Evolutionary conservation across 371 early-diverging fungal species (phyloP), one percentile per base, ranked within the genome.

Genomic region (Syncephalis plumigaleata): DNA sequence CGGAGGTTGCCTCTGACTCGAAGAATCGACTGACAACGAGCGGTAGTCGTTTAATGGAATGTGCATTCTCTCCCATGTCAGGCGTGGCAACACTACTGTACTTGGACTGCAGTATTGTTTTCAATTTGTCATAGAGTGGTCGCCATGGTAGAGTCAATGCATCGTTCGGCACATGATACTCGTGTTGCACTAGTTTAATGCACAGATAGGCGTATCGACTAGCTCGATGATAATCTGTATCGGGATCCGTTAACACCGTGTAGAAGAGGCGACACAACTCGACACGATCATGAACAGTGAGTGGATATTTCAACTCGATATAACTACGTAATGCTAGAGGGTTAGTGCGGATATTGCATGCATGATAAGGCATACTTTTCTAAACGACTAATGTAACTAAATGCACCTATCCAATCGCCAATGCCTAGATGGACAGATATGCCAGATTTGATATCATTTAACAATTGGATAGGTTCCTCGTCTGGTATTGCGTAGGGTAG

Each of bases 101-200:
- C 52, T 75, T 75, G 40, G 77, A 75, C 55, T 73, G 73, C 27
- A 72, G 51, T 18, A 61, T 55, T 37, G 53, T 48, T 15, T 67
- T 57, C 27, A 79, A 60, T 44, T 71, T 42, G 8, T 77, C 64
- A 57, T 76, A 84, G 18, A 83, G 49, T 13, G 79, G 79, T 23
- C 72, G 55, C 87, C 87, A 87, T 16, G 71, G 70, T 17, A 85
- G 57, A 20, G 63, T 51, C 11, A 81, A 50, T 50, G 71, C 73
- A 16, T 73, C 65, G 64, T 9, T 9, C 15, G 18, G 25, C 9
- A 40, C 17, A 40, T 15, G 42, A 25, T 43, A 18, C 13, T 21
- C 21, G 20, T 23, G 1, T 3, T 2, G 7, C 3, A 18, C 15
- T 25, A 31, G 11, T 31, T 11, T 4, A 31, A 31, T 31, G 11